Evolutionary conservation across 805 yeast species (phyloP), one percentile per base, ranked within the genome.

Genomic region (Candida glaebosa): DNA sequence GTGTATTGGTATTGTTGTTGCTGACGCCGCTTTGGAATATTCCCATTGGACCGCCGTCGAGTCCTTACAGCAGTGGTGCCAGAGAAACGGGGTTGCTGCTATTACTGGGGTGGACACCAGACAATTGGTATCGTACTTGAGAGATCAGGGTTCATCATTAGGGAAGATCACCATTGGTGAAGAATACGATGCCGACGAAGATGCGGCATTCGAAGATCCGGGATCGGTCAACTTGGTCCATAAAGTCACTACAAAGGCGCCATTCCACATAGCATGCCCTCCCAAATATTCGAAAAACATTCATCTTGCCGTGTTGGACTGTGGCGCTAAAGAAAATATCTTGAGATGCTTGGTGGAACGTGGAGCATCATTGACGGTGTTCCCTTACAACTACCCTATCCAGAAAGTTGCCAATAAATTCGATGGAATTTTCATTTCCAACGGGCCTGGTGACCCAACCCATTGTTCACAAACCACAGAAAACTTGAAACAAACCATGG

Each of bases 31-130:
- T 17, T 78, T 90, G 76, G 78, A 89, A 61, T 88, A 91, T 67
- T 87, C 96, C n/a, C 99, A 93, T 65, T 93, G 99, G 99, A 90
- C 98, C 28, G 99, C 99, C 3, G 96, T 93, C 25, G 98, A 93
- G 71, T 84, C 95, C 15, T 76, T 93, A 44, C 85, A 87, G 45
- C 87, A 86, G 54, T 93, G 98, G 99, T 93, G 99, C 72, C 80
- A 86, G 67, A 82, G 96, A 60, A 95, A 89, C 54, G 96, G 96
- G 33, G 93, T 95, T 42, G 95, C 98, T 42, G 75, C 96, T 35
- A 85, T 93, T 55, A 81, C 96, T 33, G 99, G 97, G 47, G 96
- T 93, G 36, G 99, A 93, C 65, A 93, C 99, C 50, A 86, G 99
- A 73, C 87, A 90, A 43, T 78, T 93, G 50, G 98, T 93, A 42